Evolutionary conservation across 2,329 filamentous ascomycete genomes (phyloP).

Genomic region (Scedosporium aurantiacum): DNA sequence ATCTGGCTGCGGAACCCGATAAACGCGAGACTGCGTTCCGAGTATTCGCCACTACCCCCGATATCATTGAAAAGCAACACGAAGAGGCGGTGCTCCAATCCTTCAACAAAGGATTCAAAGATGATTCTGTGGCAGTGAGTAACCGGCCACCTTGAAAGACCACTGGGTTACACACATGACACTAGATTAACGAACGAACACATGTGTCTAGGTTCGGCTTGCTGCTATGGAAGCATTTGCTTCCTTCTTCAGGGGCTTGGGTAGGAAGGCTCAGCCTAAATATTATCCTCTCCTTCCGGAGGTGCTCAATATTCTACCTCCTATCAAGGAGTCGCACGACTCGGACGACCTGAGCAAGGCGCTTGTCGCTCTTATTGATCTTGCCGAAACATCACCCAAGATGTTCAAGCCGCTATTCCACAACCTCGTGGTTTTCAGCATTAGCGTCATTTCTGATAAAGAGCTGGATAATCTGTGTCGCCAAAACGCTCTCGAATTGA

Average conservation of each 20-base stretch:
- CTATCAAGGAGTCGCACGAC: conserved; percentile 83
- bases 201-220: conserved; percentile 58
- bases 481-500: conserved; percentile 90
- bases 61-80: conserved; percentile 92
- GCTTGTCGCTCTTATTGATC: conserved; percentile 80
- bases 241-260: conserved; percentile 84
- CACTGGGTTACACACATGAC: background rate
- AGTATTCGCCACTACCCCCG: conserved; percentile 89
- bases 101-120: conserved; percentile 86
- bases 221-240: conserved; percentile 95
- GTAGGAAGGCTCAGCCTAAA: conserved; percentile 78
- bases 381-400: conserved; percentile 87
- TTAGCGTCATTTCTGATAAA: conserved; percentile 92
- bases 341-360: conserved; percentile 86
- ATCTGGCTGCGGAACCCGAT: conserved; percentile 70
- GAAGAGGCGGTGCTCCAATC: conserved; percentile 81
- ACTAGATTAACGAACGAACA: background rate
- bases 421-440: conserved; percentile 82
- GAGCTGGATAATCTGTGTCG: conserved; percentile 81
- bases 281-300: conserved; percentile 82
- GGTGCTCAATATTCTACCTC: conserved; percentile 86
- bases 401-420: conserved; percentile 97
- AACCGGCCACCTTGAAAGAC: background rate
- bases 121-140: conserved; percentile 66
- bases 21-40: conserved; percentile 89